Percentiles rank a stretch among this genome's conserved stretches.
phyloP scores from a whole-genome alignment of 108 stramenopile species.

The Parmales sp. region DNA sequence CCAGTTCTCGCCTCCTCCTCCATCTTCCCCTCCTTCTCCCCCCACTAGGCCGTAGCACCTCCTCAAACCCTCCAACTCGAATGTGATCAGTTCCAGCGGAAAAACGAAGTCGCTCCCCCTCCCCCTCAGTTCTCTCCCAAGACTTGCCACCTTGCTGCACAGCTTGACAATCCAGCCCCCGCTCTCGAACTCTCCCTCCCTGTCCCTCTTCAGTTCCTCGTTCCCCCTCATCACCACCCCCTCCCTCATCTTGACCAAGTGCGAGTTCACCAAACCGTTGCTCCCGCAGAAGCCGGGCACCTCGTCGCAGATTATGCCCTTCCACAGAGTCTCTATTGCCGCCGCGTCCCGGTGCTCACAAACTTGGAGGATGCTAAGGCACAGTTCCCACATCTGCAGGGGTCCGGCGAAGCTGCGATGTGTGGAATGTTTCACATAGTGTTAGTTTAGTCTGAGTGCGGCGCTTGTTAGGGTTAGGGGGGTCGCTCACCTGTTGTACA shows the following conservation, averaged over 20 bases:
- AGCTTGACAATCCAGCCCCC: background rate
- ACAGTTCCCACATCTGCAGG: slow-evolving; percentile 57
- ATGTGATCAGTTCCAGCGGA: background rate
- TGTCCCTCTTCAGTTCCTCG: too few species aligned
- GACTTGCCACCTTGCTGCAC: background rate
- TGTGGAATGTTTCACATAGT: too few species aligned
- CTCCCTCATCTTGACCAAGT: slow-evolving; percentile 5
- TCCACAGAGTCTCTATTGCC: slow-evolving; percentile 22
- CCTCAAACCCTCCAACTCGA: slow-evolving; percentile 1
- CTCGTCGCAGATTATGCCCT: background rate
- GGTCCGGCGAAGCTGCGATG: slow-evolving; percentile 50
- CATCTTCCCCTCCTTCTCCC: background rate
- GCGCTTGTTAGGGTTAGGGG: too few species aligned
- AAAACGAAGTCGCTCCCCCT: background rate
- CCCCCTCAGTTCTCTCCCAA: background rate
- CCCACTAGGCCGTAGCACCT: background rate
- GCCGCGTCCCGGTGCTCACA: slow-evolving; percentile 42
- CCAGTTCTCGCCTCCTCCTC: too few species aligned
- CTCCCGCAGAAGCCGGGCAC: background rate
- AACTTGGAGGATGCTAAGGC: slow-evolving; percentile 52
- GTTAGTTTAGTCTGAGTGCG: too few species aligned
- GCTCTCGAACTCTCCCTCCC: too few species aligned
- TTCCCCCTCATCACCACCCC: background rate
- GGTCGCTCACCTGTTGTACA: too few species aligned
- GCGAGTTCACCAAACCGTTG: background rate